Evolutionary conservation across 192 early-diverging fungal genomes (phyloP), one percentile per base, ranked within the genome.

Genomic region (Backusella morwellensis): DNA sequence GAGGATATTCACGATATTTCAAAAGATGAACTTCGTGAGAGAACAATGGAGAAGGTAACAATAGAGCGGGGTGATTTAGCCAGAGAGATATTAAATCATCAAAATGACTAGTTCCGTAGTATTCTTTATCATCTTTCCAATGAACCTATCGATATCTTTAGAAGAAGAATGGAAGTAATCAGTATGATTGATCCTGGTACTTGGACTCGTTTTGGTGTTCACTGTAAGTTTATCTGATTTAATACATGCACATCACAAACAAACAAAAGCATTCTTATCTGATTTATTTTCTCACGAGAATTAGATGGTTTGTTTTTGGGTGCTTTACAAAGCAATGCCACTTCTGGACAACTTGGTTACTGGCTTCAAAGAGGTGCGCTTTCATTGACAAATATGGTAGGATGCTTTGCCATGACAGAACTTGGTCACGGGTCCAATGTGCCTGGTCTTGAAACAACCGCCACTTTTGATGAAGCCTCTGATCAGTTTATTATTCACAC

Each of bases 391-490:
- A 92, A 93, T 47, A 88, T 96, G 79, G 85, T 92, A 3, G 96
- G 96, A 36, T 97, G 95, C 86, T 97, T 96, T 81, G 94, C 91
- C 63, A 96, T 96, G 96, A 97, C 96, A 1, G 96, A 97, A 83
- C 79, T 96, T 21, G 95, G 84, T 26, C 93, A 95, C 42, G 95
- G 95, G 1, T 95, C 94, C 32, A 97, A 97, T 77, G 93, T 97
- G 36, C 91, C 93, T 8, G 96, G 93, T n/a, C 85, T 97, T 9
- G 96, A 97, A 76, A 97, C 96, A 38, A 97, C 93, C 9, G 96
- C 96, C 15, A 97, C 96, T 4, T 93, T 92, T 79, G 94, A 96
- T 80, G 89, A 90, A 73, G 82, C 86, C 17, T 86, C 94, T 0
- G 92, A 96, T 76, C 94, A 97, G 81, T 97, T 96, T 78, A 80